Evolutionary conservation across 768 basidiomycete species (phyloP), one percentile per base, ranked within the genome.

Genomic region (Mycena rebaudengoi): DNA sequence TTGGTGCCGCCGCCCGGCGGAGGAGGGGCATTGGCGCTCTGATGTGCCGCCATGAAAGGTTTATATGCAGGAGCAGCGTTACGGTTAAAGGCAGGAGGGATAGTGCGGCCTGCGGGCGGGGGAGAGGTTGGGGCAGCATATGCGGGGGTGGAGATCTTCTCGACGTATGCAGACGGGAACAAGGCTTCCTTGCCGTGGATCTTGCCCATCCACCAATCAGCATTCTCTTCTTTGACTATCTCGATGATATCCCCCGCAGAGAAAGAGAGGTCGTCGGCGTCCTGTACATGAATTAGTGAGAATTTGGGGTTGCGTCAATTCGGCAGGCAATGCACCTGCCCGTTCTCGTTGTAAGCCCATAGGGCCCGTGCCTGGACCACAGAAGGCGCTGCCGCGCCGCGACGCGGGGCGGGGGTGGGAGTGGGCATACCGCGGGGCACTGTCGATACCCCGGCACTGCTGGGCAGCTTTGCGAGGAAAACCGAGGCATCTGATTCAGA

Each of bases 201-300:
- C 62, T 75, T 81, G 26, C 95, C 94, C 8, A 84, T 86, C 94
- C 93, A 97, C 95, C 95, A 96, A 74, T 96, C 95, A 4, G 81
- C 81, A 60, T 95, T 94, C 44, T 87, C 91, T 72, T 95, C 92
- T 60, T 90, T 86, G 40, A 92, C 74, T 60, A 97, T 83, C 60
- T 93, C 91, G 61, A 97, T 85, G 44, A 87, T 80, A 70, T 96
- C 95, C 4, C 93, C 95, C 0, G 84, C 75, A 26, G 79, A 73
- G 82, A 97, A 95, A 1, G 88, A 85, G 8, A 97, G 81, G 72
- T 97, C 95, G n/a, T 90, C 86, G 13, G 84, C 80, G 68, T 94
- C 91, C 91, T 95, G 71, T 12, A 55, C 54, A 28, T 28, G 3
- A 5, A 40, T 62, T 29, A 62, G 53, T 48, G 28, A 14, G 4